A percentile compares a stretch with the other conserved stretches of the same genome.
Conservation (phyloP, 176 grass and related monocot genomes). For the Zea mays region DNA sequence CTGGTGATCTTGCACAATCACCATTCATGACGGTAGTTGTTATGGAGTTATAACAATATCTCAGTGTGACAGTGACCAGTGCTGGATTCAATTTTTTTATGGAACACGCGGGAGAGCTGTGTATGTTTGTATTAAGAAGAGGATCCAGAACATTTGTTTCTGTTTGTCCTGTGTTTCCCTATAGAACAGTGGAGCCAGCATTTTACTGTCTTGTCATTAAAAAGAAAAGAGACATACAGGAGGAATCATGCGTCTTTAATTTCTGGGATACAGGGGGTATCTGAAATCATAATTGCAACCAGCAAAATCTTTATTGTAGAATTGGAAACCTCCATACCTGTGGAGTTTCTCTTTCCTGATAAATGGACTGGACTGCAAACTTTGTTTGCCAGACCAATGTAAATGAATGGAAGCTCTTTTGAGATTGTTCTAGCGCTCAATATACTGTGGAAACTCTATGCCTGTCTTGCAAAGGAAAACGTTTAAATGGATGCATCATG, state of each 20-base stretch:
- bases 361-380: neutral
- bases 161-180: neutral
- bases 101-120: neutral
- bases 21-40: neutral
- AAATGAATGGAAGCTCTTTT: neutral
- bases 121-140: neutral
- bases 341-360: neutral
- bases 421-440: neutral
- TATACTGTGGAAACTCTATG: constrained; percentile 9
- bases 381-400: constrained; percentile 19
- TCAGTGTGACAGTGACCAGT: neutral
- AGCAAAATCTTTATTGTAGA: neutral
- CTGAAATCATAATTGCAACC: neutral
- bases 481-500: neutral
- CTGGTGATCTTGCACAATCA: neutral
- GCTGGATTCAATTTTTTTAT: neutral
- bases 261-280: neutral
- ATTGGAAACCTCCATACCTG: constrained; percentile 11
- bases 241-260: neutral
- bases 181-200: neutral
- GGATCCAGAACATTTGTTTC: constrained; percentile 1
- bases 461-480: neutral
- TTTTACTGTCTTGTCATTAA: neutral
- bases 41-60: neutral
- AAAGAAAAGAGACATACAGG: neutral